A percentile compares a stretch with the other conserved stretches of the same genome.
phyloP scores from a whole-genome alignment of 768 basidiomycete species.

The Rhodotorula kratochvilovae region DNA sequence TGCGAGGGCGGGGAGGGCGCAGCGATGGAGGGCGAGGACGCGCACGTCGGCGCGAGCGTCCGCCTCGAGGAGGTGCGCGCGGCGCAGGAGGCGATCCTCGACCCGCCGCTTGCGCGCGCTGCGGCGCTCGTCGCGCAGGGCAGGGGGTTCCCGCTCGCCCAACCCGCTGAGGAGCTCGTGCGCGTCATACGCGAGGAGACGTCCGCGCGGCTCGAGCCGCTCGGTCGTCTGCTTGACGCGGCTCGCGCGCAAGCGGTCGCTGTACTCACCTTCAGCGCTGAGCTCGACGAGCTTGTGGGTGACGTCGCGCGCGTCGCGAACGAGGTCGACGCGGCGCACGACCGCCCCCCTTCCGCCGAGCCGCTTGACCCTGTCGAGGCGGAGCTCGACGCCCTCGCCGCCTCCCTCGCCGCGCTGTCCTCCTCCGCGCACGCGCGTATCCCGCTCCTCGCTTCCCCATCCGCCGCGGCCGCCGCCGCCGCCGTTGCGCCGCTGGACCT shows the following conservation, averaged over 20 bases:
- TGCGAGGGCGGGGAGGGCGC: not conserved
- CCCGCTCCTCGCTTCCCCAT: not conserved
- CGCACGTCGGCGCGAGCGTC: not conserved
- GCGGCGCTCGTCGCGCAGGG: not conserved
- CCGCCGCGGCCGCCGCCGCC: not conserved
- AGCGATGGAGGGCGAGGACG: not conserved
- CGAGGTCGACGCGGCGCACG: not conserved
- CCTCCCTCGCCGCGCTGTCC: not conserved
- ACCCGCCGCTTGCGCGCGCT: not conserved
- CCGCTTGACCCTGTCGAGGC: not conserved
- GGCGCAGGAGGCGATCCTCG: not conserved
- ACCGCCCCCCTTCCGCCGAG: no score
- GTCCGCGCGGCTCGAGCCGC: not conserved
- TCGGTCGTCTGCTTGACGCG: not conserved
- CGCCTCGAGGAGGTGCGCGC: not conserved
- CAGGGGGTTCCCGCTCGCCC: not conserved
- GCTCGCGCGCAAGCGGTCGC: not conserved
- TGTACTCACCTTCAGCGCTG: not conserved
- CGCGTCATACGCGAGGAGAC: not conserved
- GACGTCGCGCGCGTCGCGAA: not conserved
- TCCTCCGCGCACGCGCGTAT: not conserved
- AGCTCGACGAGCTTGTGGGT: not conserved
- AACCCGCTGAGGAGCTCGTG: not conserved
- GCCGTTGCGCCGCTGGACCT: constrained; percentile 52
- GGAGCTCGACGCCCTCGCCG: not conserved